Evolutionary conservation across 2,329 filamentous ascomycete species (phyloP), one percentile per base, ranked within the genome.

Genomic region (Verticillium albo-atrum): DNA sequence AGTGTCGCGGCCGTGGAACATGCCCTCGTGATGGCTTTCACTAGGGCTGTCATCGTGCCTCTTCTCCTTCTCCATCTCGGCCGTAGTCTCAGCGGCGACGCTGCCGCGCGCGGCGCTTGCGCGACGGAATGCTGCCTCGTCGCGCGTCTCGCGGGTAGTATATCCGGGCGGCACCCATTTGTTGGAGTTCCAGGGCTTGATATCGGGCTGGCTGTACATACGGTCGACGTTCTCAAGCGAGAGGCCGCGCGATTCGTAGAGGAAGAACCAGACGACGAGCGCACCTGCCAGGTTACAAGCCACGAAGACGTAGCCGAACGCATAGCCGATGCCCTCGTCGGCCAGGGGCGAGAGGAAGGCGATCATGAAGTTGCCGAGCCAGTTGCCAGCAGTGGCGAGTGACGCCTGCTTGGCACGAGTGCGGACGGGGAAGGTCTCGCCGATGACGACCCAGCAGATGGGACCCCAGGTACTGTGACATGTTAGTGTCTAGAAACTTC

Each of bases 201-300:
- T 78, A 50, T 77, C 63, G 3, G 65, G 72, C 23, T 86, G 74
- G 54, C 87, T 80, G 70, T 91, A 91, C 85, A 89, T 88, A 57
- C 83, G 81, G 71, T 91, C 88, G 60, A 91, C 84, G 65, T 89
- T 85, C 74, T 91, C 88, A n/a, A 91, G 79, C 14, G 84, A 85
- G 10, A 88, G 80, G 47, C 80, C 82, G 62, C 84, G 81, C 17
- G 82, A 85, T 69, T 91, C 88, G 70, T 84, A 87, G 58, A 90
- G 79, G 72, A 89, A 89, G 76, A 90, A 88, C 77, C 84, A 90
- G 27, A 89, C 84, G 23, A 89, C 70, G 0, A 82, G 66, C 1
- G 84, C 80, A 2, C 81, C 86, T 1, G 78, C 74, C 55, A 89
- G 73, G 66, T 87, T 86, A 68, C 84, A 87, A 3, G 77, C 84